These are phyloP conservation scores for Cyphellophora attinorum DNA, from an alignment of 2,329 filamentous ascomycete genomes.

Conservation along the genomic window DNA sequence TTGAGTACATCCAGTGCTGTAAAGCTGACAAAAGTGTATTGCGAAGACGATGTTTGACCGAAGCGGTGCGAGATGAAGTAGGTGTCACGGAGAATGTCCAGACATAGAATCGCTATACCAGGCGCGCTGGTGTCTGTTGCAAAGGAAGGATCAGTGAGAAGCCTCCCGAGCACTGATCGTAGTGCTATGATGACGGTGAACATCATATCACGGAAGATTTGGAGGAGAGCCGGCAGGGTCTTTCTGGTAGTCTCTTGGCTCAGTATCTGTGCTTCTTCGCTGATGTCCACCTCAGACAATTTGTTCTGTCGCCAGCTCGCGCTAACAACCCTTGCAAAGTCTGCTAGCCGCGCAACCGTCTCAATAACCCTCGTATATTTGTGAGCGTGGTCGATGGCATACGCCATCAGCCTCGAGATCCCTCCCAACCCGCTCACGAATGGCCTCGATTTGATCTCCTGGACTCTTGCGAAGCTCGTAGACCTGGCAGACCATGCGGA, in stretches of 20 bases:
- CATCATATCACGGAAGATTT: constrained; percentile 62
- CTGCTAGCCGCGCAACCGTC: constrained; percentile 51
- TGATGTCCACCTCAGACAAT: constrained; percentile 61
- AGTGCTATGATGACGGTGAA: constrained; percentile 67
- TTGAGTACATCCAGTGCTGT: constrained; percentile 73
- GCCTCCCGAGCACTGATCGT: constrained; percentile 62
- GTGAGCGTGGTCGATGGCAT: constrained; percentile 48
- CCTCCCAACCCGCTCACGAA: constrained; percentile 53
- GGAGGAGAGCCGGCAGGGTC: constrained; percentile 66
- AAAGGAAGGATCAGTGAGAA: constrained; percentile 47
- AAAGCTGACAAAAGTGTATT: constrained; percentile 75
- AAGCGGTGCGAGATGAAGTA: constrained; percentile 73
- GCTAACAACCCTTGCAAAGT: constrained; percentile 57
- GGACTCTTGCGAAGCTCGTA: constrained; percentile 46
- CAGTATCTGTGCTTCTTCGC: constrained; percentile 55
- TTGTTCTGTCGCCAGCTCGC: constrained; percentile 67
- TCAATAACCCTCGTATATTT: constrained; percentile 34
- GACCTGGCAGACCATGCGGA: constrained; percentile 59
- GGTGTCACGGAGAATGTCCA: constrained; percentile 66
- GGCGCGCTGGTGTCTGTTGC: constrained; percentile 51
- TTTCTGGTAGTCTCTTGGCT: constrained; percentile 54
- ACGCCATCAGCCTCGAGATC: constrained; percentile 52
- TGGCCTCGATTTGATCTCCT: constrained; percentile 46
- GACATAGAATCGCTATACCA: constrained; percentile 57
- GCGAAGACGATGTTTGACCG: constrained; percentile 65